Evolutionary conservation across 768 basidiomycete species (phyloP).

Genomic region (Scleroderma citrinum): DNA sequence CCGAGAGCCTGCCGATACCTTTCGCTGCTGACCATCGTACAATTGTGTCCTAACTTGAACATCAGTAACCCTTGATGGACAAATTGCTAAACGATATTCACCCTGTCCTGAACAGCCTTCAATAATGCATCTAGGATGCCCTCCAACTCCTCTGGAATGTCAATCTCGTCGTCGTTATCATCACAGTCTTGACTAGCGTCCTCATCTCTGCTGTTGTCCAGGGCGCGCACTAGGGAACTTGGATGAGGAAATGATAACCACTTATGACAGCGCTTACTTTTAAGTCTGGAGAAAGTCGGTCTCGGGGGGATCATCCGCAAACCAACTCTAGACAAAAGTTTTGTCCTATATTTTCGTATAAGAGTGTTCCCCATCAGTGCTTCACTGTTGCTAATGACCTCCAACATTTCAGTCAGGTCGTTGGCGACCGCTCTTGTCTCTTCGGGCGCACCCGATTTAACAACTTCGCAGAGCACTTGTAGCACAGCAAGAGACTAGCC

Average conservation of each 20-base stretch:
- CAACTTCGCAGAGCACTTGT: slow-evolving; percentile 64
- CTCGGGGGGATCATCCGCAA: slow-evolving; percentile 54
- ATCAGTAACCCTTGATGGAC: not conserved
- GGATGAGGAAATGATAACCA: slow-evolving; percentile 21
- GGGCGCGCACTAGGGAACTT: slow-evolving; percentile 16
- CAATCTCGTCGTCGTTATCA: slow-evolving; percentile 39
- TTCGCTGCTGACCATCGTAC: slow-evolving; percentile 96
- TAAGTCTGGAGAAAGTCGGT: slow-evolving; percentile 30
- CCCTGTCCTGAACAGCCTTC: slow-evolving; percentile 73
- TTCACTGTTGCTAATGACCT: slow-evolving; percentile 35
- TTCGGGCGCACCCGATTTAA: slow-evolving; percentile 55
- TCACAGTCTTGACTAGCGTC: slow-evolving; percentile 8
- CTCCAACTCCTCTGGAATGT: slow-evolving; percentile 80
- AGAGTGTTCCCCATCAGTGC: slow-evolving; percentile 51
- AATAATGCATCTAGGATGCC: slow-evolving; percentile 67
- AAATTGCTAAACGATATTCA: slow-evolving; percentile 27
- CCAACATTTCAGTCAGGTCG: slow-evolving; percentile 41
- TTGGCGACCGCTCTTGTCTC: slow-evolving; percentile 41
- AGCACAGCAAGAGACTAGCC: slow-evolving; percentile 61
- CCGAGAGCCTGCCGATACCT: slow-evolving; percentile 78
- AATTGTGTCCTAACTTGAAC: slow-evolving; percentile 70
- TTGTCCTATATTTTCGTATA: slow-evolving; percentile 62
- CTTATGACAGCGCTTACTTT: slow-evolving; percentile 31
- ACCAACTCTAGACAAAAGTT: slow-evolving; percentile 61
- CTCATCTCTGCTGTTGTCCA: slow-evolving; percentile 14